Evolutionary conservation across 2,329 filamentous ascomycete genomes (phyloP).

Genomic region (Ploettnerulaceae sp.): DNA sequence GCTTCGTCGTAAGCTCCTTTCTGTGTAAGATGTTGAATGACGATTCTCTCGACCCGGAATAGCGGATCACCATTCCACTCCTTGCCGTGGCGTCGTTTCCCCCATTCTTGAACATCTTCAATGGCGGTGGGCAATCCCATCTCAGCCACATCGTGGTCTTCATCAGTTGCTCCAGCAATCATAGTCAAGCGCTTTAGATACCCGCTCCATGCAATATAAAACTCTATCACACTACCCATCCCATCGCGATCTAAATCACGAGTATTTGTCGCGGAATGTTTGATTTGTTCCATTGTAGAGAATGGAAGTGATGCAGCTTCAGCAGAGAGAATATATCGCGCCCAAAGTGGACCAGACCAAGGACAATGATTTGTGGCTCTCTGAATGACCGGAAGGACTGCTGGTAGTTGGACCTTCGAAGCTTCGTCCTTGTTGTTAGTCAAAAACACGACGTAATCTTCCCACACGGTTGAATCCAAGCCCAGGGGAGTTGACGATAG

Average conservation of each 20-base stretch:
- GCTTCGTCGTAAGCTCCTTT: slow-evolving; percentile 74
- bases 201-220: slow-evolving; percentile 91
- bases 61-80: slow-evolving; percentile 81
- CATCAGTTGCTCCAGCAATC: slow-evolving; percentile 65
- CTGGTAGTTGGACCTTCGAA: slow-evolving; percentile 39
- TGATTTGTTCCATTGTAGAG: slow-evolving; percentile 78
- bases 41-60: slow-evolving; percentile 84
- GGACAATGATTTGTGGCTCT: slow-evolving; percentile 87
- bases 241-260: slow-evolving; percentile 80
- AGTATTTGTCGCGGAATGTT: slow-evolving; percentile 85
- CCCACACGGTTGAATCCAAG: slow-evolving; percentile 72
- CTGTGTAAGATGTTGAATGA: slow-evolving; percentile 86
- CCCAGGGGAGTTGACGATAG: slow-evolving; percentile 60
- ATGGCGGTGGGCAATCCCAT: slow-evolving; percentile 82
- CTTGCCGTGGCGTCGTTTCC: slow-evolving; percentile 67
- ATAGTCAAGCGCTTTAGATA: slow-evolving; percentile 86
- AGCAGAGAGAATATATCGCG: slow-evolving; percentile 77
- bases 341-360: slow-evolving; percentile 89
- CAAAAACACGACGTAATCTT: slow-evolving; percentile 54
- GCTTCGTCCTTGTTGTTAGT: slow-evolving; percentile 20
- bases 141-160: slow-evolving; percentile 84
- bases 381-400: slow-evolving; percentile 66
- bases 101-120: slow-evolving; percentile 75
- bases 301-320: slow-evolving; percentile 76
- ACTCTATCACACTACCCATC: slow-evolving; percentile 82